Evolutionary conservation across 495 filamentous ascomycete genomes (phyloP), one percentile per base, ranked within the genome.

Genomic region (Lepidopterella palustris): DNA sequence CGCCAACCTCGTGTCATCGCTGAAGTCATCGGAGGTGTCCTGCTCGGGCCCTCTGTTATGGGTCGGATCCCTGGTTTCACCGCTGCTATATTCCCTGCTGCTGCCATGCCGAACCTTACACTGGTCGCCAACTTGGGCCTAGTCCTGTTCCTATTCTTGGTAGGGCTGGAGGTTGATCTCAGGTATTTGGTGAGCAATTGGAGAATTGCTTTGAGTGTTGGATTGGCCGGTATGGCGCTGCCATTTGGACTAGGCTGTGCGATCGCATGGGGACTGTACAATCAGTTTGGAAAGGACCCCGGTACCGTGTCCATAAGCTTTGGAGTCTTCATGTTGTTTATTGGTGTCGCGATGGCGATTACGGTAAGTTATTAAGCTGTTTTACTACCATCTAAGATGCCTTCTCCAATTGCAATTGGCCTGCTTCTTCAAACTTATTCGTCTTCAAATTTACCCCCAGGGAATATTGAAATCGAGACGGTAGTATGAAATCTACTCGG

Each of bases 1-100:
- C 86, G 88, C 55, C 92, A 97, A 69, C 92, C 92, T 48, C 83
- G 87, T 58, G 92, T 97, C 59, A 98, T 98, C 65, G 90, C 93
- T 42, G 93, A 97, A 80, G 90, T 98, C 40, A 87, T 98, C 60
- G 92, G 87, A 23, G 93, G 93, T 55, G 91, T 98, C 67, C 68
- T 98, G 4, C 78, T 98, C 8, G 93, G 92, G 39, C 92, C 89
- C 5, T 89, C 88, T 1, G 89, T 95, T 20, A 80, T 95, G 79
- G 88, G 89, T 62, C 84, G 84, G 28, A 88, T 95, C 32, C 89
- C 89, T 2, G 85, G 87, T 51, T 98, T 96, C 73, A 81, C 81
- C 28, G 69, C 80, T 4, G 74, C 87, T 66, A 90, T 96, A 62
- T 92, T 96, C 70, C 90, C 90, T 0, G 61, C 74, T 1, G 81